Evolutionary conservation across 129 eudicot species (phyloP).

Genomic region (Scalesia atractyloides): DNA sequence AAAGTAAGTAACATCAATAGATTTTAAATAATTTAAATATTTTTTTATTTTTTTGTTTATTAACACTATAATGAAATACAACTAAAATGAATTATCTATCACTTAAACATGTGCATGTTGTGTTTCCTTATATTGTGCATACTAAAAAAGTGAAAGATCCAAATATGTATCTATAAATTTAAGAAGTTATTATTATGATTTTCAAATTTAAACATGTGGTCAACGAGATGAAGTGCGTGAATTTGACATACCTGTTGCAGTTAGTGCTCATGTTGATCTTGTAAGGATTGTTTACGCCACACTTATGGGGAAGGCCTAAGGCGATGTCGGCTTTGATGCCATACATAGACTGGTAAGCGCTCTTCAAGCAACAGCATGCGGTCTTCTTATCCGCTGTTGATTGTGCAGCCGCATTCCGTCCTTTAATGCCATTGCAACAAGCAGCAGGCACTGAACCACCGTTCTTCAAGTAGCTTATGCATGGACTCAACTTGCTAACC

Average conservation of each 20-base stretch:
- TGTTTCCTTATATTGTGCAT: too few relatives aligned
- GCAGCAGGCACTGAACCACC: background rate
- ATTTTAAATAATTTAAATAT: too few relatives aligned
- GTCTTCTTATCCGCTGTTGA: slow-evolving; percentile 29
- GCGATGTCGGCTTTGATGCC: slow-evolving; percentile 29
- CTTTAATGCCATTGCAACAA: slow-evolving; percentile 43
- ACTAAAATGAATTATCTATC: too few relatives aligned
- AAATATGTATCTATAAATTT: too few relatives aligned
- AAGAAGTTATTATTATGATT: too few relatives aligned
- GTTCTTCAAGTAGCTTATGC: slow-evolving; percentile 31
- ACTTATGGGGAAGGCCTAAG: slow-evolving; percentile 37
- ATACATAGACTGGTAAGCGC: background rate
- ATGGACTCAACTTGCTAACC: slow-evolving; percentile 9
- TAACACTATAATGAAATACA: too few relatives aligned
- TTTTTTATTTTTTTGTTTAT: too few relatives aligned
- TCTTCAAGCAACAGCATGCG: slow-evolving; percentile 44
- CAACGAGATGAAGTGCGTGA: background rate
- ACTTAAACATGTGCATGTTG: too few relatives aligned
- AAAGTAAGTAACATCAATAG: slow-evolving; percentile 1
- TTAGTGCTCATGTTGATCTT: slow-evolving; percentile 39
- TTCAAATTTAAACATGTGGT: background rate
- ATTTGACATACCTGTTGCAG: slow-evolving; percentile 38
- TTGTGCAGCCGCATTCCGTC: slow-evolving; percentile 13
- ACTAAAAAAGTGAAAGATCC: too few relatives aligned
- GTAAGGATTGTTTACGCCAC: slow-evolving; percentile 44